A percentile compares a stretch with the other conserved stretches of the same genome.
phyloP scores from a whole-genome alignment of 2,329 filamentous ascomycete species.

The Atkinsonella hypoxylon region DNA sequence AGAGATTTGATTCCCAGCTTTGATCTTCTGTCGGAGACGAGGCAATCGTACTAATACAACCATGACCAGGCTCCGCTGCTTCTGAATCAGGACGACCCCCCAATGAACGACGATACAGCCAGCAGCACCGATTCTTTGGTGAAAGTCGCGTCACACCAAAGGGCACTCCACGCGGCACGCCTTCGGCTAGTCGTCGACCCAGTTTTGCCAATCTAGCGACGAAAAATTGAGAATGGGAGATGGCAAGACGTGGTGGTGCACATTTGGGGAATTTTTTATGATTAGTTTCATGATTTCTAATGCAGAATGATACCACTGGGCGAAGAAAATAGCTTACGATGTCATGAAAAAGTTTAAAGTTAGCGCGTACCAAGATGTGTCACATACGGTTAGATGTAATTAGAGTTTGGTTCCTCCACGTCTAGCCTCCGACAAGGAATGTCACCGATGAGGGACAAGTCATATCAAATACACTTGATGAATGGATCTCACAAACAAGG shows the following conservation, averaged over 20 bases:
- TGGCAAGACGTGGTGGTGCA: not conserved
- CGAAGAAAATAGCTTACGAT: not conserved
- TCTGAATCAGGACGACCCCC: slow-evolving; percentile 13
- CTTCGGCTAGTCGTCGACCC: slow-evolving; percentile 22
- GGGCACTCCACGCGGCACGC: slow-evolving; percentile 25
- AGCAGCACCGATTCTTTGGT: slow-evolving; percentile 29
- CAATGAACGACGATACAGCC: slow-evolving; percentile 21
- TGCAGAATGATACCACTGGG: slow-evolving; percentile 3
- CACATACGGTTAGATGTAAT: not conserved
- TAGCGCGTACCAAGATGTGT: not conserved
- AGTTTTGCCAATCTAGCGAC: slow-evolving; percentile 11
- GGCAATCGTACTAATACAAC: not conserved
- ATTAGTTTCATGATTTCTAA: not conserved
- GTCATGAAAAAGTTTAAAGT: not conserved
- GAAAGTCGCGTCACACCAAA: slow-evolving; percentile 28
- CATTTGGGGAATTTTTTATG: not conserved
- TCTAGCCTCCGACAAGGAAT: not conserved
- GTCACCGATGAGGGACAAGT: no score
- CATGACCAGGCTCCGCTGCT: slow-evolving; percentile 8
- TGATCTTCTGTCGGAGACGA: not conserved
- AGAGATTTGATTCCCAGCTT: not conserved
- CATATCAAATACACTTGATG: no score
- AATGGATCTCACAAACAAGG: no score
- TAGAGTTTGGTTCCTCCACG: not conserved
- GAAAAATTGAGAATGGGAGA: slow-evolving; percentile 5